Evolutionary conservation across 2,329 filamentous ascomycete genomes (phyloP).

Genomic region (Apiospora koreana): DNA sequence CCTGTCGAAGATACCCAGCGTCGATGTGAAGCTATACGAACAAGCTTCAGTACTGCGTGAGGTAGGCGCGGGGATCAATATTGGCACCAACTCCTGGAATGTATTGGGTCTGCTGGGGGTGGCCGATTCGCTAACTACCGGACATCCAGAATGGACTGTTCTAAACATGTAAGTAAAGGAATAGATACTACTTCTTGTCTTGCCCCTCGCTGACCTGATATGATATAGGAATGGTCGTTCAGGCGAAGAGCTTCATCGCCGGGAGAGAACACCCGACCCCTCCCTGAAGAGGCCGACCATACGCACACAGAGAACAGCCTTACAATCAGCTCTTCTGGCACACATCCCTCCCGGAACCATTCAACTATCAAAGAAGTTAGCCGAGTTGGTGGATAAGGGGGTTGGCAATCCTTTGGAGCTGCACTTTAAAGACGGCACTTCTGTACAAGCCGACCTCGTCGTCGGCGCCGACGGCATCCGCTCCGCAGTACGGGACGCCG

Average conservation of each 20-base stretch:
- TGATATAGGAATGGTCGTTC: slow-evolving; percentile 28
- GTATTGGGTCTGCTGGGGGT: slow-evolving; percentile 47
- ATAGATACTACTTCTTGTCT: neutral
- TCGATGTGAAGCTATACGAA: slow-evolving; percentile 46
- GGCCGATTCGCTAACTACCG: slow-evolving; percentile 31
- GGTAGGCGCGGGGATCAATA: slow-evolving; percentile 48
- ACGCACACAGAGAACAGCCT: slow-evolving; percentile 33
- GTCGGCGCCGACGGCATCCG: slow-evolving; percentile 56
- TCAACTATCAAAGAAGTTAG: slow-evolving; percentile 45
- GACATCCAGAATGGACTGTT: slow-evolving; percentile 26
- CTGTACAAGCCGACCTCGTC: slow-evolving; percentile 44
- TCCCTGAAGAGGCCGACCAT: slow-evolving; percentile 20
- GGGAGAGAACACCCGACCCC: slow-evolving; percentile 20
- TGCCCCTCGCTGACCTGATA: neutral
- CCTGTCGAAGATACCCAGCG: slow-evolving; percentile 40
- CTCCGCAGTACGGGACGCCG: slow-evolving; percentile 38
- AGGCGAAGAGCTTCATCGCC: slow-evolving; percentile 27
- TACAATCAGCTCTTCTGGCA: slow-evolving; percentile 50
- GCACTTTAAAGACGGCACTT: slow-evolving; percentile 45
- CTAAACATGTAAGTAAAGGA: slow-evolving; percentile 25
- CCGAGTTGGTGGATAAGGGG: slow-evolving; percentile 37
- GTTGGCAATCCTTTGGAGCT: slow-evolving; percentile 37
- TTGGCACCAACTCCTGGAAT: slow-evolving; percentile 48
- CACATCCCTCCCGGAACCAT: slow-evolving; percentile 46
- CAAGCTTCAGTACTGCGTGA: slow-evolving; percentile 45